phyloP scores from a whole-genome alignment of 331 rosid species.

The Quercus phellos region DNA sequence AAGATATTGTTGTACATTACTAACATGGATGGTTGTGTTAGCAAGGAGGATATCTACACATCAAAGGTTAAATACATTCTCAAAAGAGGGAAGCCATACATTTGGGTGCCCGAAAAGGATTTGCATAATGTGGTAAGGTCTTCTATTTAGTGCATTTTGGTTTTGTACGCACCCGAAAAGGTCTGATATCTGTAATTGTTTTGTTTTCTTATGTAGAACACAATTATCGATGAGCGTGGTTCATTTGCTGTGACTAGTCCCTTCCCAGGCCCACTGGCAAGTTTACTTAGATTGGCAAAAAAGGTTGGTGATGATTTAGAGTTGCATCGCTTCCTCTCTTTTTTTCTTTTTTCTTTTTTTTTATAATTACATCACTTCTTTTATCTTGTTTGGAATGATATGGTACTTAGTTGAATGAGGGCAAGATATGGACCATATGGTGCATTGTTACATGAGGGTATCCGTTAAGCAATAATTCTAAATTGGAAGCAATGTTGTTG shows the following conservation, averaged over 20 bases:
- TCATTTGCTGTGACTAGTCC: constrained; percentile 85
- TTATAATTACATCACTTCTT: neutral
- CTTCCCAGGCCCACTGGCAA: constrained; percentile 64
- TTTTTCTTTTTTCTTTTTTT: neutral
- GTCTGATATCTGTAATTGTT: neutral
- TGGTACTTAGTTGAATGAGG: neutral
- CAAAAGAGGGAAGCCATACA: constrained; percentile 73
- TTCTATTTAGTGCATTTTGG: neutral
- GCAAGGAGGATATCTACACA: constrained; percentile 61
- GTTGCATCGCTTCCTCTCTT: neutral
- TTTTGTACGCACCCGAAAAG: neutral
- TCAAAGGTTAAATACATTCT: constrained; percentile 70
- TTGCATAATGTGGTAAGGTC: constrained; percentile 76
- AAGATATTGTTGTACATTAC: neutral
- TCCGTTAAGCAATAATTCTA: neutral
- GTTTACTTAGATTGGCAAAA: constrained; percentile 47
- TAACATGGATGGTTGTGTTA: constrained; percentile 33
- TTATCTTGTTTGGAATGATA: neutral
- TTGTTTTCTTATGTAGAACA: constrained; percentile 48
- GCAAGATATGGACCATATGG: neutral
- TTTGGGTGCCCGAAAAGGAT: constrained; percentile 83
- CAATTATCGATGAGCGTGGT: constrained; percentile 83
- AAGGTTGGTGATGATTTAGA: constrained; percentile 40
- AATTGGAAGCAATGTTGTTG: neutral
- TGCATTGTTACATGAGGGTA: neutral